Conservation (phyloP, 345 rosid species). For the Salix koriyanagi region DNA sequence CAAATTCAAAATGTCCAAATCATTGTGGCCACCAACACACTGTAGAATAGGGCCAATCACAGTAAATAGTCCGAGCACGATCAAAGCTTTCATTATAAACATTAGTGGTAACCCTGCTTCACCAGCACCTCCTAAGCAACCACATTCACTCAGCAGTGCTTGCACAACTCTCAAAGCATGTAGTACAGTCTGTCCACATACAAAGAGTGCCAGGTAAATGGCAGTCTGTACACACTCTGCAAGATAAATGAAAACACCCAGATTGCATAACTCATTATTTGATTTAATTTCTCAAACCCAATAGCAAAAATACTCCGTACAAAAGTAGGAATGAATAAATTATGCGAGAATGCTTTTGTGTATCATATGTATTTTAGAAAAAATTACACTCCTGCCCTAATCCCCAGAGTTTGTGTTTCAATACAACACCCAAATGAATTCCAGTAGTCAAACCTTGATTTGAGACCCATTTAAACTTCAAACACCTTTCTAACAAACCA, state of each 20-base stretch:
- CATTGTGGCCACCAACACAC: conserved; percentile 97
- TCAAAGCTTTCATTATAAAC: conserved; percentile 74
- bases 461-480: background rate
- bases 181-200: conserved; percentile 98
- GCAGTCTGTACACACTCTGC: conserved; percentile 96
- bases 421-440: background rate
- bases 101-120: conserved; percentile 93
- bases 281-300: background rate
- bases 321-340: background rate
- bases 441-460: background rate
- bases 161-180: conserved; percentile 95
- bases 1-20: conserved; percentile 98
- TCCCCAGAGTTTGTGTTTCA: background rate
- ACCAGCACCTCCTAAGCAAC: conserved; percentile 98
- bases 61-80: conserved; percentile 86
- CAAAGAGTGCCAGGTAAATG: conserved; percentile 98
- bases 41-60: conserved; percentile 93
- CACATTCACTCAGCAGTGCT: conserved; percentile 89
- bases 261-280: background rate
- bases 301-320: background rate
- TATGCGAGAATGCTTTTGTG: background rate
- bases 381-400: background rate
- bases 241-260: conserved; percentile 3
- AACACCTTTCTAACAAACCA: background rate
- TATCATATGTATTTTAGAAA: background rate